Evolutionary conservation across 2,329 filamentous ascomycete genomes (phyloP).

Genomic region (Achaetomium macrosporum): DNA sequence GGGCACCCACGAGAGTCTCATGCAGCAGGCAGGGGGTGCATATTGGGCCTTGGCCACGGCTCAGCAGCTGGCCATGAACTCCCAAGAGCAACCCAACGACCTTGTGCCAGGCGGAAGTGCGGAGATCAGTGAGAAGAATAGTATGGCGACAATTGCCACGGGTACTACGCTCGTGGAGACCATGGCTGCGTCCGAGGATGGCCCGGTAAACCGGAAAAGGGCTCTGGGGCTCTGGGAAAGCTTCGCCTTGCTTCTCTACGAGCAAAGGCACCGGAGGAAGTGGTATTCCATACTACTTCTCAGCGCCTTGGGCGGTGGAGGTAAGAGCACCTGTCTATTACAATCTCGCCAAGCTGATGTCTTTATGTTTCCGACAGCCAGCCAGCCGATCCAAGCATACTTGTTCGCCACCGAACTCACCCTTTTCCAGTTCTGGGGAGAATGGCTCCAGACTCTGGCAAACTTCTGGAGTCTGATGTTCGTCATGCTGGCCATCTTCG

Average conservation of each 20-base stretch:
- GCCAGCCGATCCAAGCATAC: slow-evolving; percentile 42
- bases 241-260: slow-evolving; percentile 49
- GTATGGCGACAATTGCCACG: slow-evolving; percentile 32
- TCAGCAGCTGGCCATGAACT: slow-evolving; percentile 47
- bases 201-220: slow-evolving; percentile 25
- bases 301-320: slow-evolving; percentile 32
- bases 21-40: slow-evolving; percentile 52
- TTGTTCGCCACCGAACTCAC: slow-evolving; percentile 50
- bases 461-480: slow-evolving; percentile 63
- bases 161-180: slow-evolving; percentile 36
- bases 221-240: slow-evolving; percentile 39
- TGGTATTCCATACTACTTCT: slow-evolving; percentile 44
- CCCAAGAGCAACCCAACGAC: slow-evolving; percentile 31
- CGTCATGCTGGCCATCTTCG: slow-evolving; percentile 48
- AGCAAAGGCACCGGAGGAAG: slow-evolving; percentile 45
- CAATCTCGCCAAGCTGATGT: not conserved
- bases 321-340: slow-evolving; percentile 13
- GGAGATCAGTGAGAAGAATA: slow-evolving; percentile 34
- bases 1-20: slow-evolving; percentile 66
- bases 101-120: not conserved
- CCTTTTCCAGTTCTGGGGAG: slow-evolving; percentile 38
- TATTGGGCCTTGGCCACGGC: slow-evolving; percentile 62
- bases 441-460: slow-evolving; percentile 34
- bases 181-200: not conserved
- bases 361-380: slow-evolving; percentile 16